Percentiles rank a stretch among this genome's conserved stretches.
phyloP scores from a whole-genome alignment of 83 land plant species.

The Diphasiastrum complanatum region DNA sequence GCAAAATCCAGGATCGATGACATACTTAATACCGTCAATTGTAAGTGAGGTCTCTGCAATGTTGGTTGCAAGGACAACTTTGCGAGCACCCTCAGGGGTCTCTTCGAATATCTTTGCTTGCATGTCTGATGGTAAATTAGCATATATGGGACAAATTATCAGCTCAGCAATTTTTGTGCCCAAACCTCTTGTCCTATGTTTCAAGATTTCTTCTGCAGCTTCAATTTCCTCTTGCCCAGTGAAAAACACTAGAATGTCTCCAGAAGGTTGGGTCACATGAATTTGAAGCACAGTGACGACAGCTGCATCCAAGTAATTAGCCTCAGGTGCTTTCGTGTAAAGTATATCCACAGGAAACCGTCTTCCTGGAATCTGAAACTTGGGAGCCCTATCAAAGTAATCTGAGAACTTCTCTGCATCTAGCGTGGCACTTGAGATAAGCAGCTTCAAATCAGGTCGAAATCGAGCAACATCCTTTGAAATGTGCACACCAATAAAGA shows the following conservation, averaged over 20 bases:
- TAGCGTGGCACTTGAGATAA: constrained; percentile 95
- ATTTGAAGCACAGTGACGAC: constrained; percentile 88
- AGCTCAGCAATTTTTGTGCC: constrained; percentile 87
- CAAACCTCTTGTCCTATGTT: constrained; percentile 73
- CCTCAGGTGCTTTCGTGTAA: constrained; percentile 93
- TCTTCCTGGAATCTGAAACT: constrained; percentile 88
- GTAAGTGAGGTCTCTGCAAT: constrained; percentile 96
- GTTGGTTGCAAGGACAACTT: constrained; percentile 90
- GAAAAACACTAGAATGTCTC: constrained; percentile 88
- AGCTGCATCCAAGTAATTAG: constrained; percentile 95
- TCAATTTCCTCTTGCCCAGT: constrained; percentile 99
- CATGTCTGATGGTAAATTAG: constrained; percentile 89
- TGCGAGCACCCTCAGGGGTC: constrained; percentile 91
- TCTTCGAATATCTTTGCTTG: constrained; percentile 95
- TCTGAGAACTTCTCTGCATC: constrained; percentile 97
- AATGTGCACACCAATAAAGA: too few relatives aligned
- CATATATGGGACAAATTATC: constrained; percentile 94
- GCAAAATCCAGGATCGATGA: constrained; percentile 93
- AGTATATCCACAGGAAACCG: constrained; percentile 85
- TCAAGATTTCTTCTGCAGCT: constrained; percentile 81
- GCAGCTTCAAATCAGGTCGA: constrained; percentile 81
- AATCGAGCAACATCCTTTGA: constrained; percentile 85
- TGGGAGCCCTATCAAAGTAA: constrained; percentile 91
- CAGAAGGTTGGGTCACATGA: constrained; percentile 82
- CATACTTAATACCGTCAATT: constrained; percentile 93